Conservation (phyloP, 1,139 yeast species). For the Casaregolazyma lundiana region DNA sequence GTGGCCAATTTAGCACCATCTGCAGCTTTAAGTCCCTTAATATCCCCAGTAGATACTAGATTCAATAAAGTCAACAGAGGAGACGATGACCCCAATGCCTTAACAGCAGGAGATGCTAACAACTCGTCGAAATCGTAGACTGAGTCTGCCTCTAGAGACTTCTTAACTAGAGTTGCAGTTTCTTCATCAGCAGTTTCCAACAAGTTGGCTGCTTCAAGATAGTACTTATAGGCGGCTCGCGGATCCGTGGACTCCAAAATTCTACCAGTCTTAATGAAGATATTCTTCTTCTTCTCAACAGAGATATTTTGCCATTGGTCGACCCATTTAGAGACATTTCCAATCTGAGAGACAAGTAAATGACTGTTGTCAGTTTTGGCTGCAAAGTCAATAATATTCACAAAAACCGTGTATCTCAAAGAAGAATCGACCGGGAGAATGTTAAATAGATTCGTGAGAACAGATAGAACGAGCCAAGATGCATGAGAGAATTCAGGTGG, state of each 20-base stretch:
- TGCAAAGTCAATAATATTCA: constrained; percentile 34
- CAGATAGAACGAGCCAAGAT: constrained; percentile 33
- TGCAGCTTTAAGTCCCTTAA: constrained; percentile 24
- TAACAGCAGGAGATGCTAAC: constrained; percentile 32
- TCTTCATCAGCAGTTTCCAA: constrained; percentile 20
- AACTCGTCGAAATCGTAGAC: constrained; percentile 35
- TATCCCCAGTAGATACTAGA: constrained; percentile 34
- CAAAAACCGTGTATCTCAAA: constrained; percentile 33
- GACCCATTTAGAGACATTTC: constrained; percentile 37
- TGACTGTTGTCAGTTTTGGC: constrained; percentile 31
- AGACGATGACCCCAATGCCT: constrained; percentile 14
- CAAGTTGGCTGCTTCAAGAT: constrained; percentile 30
- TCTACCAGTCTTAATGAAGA: constrained; percentile 29
- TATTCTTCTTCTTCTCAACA: constrained; percentile 26
- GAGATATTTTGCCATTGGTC: constrained; percentile 33
- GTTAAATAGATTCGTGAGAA: constrained; percentile 40
- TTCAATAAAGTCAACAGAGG: constrained; percentile 29
- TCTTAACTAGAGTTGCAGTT: constrained; percentile 27
- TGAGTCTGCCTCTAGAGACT: constrained; percentile 27
- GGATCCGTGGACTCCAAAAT: constrained; percentile 24
- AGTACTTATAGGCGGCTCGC: constrained; percentile 28
- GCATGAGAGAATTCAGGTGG: constrained; percentile 29
- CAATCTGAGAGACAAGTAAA: constrained; percentile 36
- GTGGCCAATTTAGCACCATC: constrained; percentile 11
- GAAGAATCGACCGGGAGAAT: constrained; percentile 32